Evolutionary conservation across 2,329 filamentous ascomycete species (phyloP), one percentile per base, ranked within the genome.

Genomic region (Trichophyton equinum): DNA sequence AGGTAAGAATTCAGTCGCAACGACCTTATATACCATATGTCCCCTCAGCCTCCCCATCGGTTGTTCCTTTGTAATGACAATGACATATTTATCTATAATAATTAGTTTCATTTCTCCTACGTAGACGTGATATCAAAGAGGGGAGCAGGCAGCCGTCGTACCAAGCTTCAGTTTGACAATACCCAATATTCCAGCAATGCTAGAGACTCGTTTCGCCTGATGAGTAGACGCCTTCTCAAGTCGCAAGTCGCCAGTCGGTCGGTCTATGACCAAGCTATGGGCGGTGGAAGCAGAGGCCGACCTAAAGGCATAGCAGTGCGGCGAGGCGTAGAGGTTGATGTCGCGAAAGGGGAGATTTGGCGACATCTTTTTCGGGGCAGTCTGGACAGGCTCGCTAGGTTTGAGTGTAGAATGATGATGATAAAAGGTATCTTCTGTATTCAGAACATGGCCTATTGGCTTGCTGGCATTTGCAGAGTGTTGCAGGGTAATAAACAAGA

Each of bases 1-100:
- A 53, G 94, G 91, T 40, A 99, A 82, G 73, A 99, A 90, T 71
- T 99, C 94, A 65, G 92, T 96, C 13, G 89, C 82, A 67, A 89
- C 79, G 67, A 99, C 84, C 75, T 90, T 95, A 82, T 97, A 97
- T 30, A 97, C 85, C 85, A 94, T 95, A 74, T 99, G 90, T 64
- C 94, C 94, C 75, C 92, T 94, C 67, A 99, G 82, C 61, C 91
- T 85, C 63, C 92, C 94, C 75, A 97, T 85, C 42, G 91, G 88
- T 71, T 91, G 85, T 61, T 91, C 89, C 76, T 99, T 97, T 67
- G 89, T 96, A 73, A 99, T 95, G 70, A 95, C 83, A 71, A 99
- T 88, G 70, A 95, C 87, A 81, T 99, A 99, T 76, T 96, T 97
- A 81, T 99, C 84, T 85, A 59, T 18, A 15, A 49, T 18, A 33